Base-by-base conservation (phyloP, 2,329 filamentous ascomycete genomes). In the Aspergillus hortae region DNA sequence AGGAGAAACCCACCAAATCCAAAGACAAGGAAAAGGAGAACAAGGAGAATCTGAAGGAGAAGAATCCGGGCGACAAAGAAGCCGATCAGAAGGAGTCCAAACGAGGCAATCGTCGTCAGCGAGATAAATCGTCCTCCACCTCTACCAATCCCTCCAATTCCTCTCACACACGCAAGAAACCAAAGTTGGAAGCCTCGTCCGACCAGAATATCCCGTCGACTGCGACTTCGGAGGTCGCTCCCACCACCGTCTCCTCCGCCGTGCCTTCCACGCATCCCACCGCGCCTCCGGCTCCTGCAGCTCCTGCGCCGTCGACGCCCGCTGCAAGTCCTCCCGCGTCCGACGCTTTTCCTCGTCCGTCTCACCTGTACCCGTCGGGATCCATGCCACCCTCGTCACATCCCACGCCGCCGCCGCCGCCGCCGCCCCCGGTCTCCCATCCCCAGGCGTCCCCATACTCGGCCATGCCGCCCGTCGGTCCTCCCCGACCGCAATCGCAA, bases 91-190 rank as follows among this genome's bases (percentile, higher is more conserved):
- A 56, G 23, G 58, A 65, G 49, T 33, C 60, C 27, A 66, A 65
- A 54, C 56, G 69, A 27, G 58, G 61, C 27, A 60, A 58, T 49
- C 69, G 67, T 53, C 70, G 67, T 23, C 64, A 63, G 23, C 62
- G 69, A 15, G 68, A 72, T 49, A 71, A 71, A 52, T 68, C 67
- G n/a, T 63, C 61, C 33, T 58, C 64, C 35, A 61, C 59, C 15
- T 48, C 58, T 12, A 14, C 44, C 51, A 56, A 50, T 46, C 33
- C 56, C n/a, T 41, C 49, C 38, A 49, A 49, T 43, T 54, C 52
- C 12, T 47, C 56, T 15, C 56, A 63, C 30, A 57, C 77, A 53
- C 79, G 81, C 60, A 84, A 76, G 62, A 75, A 74, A 58, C 66
- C 67, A 42, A 76, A 75, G 62, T 59, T 74, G 46, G 74, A 76